A percentile compares a stretch with the other conserved stretches of the same genome.
phyloP scores from a whole-genome alignment of 495 filamentous ascomycete genomes.

The Usnea hakonensis region DNA sequence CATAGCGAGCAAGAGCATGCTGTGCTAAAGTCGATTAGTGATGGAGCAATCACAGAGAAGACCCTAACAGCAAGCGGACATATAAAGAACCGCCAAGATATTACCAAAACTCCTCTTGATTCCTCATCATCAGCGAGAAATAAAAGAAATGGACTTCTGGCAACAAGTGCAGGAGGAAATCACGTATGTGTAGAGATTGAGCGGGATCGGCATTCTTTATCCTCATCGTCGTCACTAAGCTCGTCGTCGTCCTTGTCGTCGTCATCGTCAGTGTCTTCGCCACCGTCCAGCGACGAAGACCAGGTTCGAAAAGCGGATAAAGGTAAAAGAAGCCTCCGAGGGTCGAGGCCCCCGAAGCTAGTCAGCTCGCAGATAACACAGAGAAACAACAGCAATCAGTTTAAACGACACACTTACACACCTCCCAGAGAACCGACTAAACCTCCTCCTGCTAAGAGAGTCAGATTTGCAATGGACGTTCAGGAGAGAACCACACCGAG shows the following conservation, averaged over 20 bases:
- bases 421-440: background rate
- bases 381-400: background rate
- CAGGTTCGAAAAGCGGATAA: background rate
- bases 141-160: background rate
- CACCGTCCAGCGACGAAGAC: background rate
- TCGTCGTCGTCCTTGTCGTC: background rate
- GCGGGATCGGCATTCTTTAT: background rate
- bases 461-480: constrained; percentile 12
- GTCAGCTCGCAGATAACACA: background rate
- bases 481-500: background rate
- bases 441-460: constrained; percentile 12
- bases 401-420: background rate
- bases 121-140: constrained; percentile 3
- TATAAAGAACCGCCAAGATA: background rate
- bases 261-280: background rate
- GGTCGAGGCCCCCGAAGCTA: background rate
- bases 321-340: background rate
- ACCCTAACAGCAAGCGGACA: background rate
- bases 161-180: background rate
- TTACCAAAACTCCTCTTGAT: background rate
- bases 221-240: background rate
- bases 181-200: background rate
- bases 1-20: background rate
- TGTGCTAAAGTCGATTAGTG: background rate
- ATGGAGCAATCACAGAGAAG: background rate